phyloP scores from a whole-genome alignment of 2,329 filamentous ascomycete genomes.

The Calonectria hongkongensis region DNA sequence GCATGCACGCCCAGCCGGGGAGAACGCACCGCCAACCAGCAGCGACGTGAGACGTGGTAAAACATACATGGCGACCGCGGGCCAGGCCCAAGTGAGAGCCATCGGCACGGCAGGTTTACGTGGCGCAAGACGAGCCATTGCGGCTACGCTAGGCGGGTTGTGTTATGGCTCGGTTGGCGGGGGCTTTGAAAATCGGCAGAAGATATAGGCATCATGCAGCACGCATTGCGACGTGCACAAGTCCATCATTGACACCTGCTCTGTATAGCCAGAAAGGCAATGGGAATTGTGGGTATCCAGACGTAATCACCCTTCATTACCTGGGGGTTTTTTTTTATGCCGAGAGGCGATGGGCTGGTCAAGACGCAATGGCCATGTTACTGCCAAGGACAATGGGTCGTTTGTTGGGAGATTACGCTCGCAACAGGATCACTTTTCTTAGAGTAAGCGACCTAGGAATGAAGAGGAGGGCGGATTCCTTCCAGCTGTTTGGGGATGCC shows the following conservation, averaged over 20 bases:
- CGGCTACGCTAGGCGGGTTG: not conserved
- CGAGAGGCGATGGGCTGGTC: conserved; percentile 37
- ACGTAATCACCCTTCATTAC: conserved; percentile 19
- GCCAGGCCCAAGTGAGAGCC: not conserved
- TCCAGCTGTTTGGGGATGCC: not conserved
- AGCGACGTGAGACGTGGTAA: conserved; percentile 7
- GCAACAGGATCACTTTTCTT: conserved; percentile 32
- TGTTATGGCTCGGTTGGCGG: not conserved
- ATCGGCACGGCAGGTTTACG: conserved; percentile 23
- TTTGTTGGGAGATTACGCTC: conserved; percentile 32
- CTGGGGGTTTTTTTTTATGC: conserved; percentile 1
- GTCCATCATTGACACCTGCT: conserved; percentile 5
- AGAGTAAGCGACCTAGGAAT: not conserved
- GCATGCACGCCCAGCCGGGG: conserved; percentile 16
- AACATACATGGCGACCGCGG: not conserved
- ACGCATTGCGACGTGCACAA: not conserved
- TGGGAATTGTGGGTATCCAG: conserved; percentile 6
- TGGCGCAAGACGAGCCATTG: conserved; percentile 4
- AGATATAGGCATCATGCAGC: conserved; percentile 19
- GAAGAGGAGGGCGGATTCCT: not conserved
- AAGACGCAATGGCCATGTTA: conserved; percentile 35
- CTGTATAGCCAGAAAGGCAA: not conserved
- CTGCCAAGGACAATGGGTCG: conserved; percentile 33
- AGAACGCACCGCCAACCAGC: conserved; percentile 21
- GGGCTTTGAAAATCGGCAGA: conserved; percentile 20